These are phyloP conservation scores for Saturnispora besseyi DNA, from an alignment of 805 yeast genomes.

Conservation along the genomic window DNA sequence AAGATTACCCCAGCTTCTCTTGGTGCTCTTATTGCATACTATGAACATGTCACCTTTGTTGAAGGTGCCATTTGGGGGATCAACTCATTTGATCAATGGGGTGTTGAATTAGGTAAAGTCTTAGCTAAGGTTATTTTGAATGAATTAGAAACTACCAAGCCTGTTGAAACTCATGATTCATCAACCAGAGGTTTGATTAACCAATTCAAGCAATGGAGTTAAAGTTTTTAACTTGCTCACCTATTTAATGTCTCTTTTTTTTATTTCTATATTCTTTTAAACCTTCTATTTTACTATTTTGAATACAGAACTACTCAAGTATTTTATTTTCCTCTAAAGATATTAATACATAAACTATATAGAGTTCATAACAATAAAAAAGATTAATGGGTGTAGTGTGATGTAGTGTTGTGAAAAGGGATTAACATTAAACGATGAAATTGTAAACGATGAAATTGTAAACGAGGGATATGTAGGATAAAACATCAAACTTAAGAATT, in stretches of 20 bases:
- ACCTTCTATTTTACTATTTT: neutral
- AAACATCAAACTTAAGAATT: neutral
- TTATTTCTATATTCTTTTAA: neutral
- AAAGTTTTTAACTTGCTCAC: neutral
- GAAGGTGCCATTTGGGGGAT: slow-evolving; percentile 99
- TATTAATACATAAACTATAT: too few relatives aligned
- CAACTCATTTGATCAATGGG: slow-evolving; percentile 99
- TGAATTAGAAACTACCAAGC: slow-evolving; percentile 61
- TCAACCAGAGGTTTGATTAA: slow-evolving; percentile 91
- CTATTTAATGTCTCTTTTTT: neutral
- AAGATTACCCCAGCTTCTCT: slow-evolving; percentile 93
- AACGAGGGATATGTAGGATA: neutral
- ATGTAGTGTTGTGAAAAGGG: too few relatives aligned
- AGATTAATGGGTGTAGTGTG: too few relatives aligned
- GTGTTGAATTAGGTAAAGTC: slow-evolving; percentile 97
- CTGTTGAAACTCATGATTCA: slow-evolving; percentile 68
- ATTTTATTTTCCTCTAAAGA: neutral
- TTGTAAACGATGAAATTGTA: neutral
- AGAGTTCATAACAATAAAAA: neutral
- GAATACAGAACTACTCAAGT: too few relatives aligned
- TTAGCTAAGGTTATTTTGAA: slow-evolving; percentile 92
- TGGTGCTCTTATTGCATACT: slow-evolving; percentile 95
- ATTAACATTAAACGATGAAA: neutral
- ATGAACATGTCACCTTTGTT: slow-evolving; percentile 93
- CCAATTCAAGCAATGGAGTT: slow-evolving; percentile 84